Conservation (phyloP, 2,329 filamentous ascomycete genomes). For the Pseudogymnoascus sp. region DNA sequence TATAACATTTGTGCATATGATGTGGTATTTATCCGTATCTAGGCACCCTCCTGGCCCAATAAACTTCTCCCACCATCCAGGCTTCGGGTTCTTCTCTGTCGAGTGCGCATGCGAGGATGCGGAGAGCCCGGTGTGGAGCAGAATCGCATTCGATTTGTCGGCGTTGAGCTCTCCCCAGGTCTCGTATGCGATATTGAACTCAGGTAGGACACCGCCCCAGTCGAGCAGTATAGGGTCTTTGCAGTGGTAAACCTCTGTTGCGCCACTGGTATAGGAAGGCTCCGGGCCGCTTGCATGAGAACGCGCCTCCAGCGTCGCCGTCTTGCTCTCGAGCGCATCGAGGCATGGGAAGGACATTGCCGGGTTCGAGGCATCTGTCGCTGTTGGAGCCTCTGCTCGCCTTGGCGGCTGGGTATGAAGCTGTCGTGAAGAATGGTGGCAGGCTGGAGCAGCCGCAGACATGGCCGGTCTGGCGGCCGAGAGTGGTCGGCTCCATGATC, state of each 20-base stretch:
- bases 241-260: slow-evolving; percentile 72
- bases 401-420: slow-evolving; percentile 21
- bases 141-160: slow-evolving; percentile 78
- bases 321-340: slow-evolving; percentile 72
- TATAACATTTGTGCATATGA: slow-evolving; percentile 95
- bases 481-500: slow-evolving; percentile 17
- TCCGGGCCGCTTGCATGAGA: slow-evolving; percentile 75
- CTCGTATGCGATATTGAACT: slow-evolving; percentile 89
- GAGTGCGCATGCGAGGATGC: slow-evolving; percentile 97
- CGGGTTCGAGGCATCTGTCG: slow-evolving; percentile 58
- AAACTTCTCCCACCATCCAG: slow-evolving; percentile 98
- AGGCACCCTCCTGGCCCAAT: slow-evolving; percentile 81
- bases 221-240: slow-evolving; percentile 72
- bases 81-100: slow-evolving; percentile 75
- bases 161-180: slow-evolving; percentile 79
- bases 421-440: slow-evolving; percentile 16
- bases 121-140: slow-evolving; percentile 88
- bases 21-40: slow-evolving; percentile 84
- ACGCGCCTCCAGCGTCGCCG: slow-evolving; percentile 61
- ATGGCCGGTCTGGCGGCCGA: slow-evolving; percentile 14
- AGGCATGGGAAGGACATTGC: slow-evolving; percentile 87
- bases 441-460: slow-evolving; percentile 6
- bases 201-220: slow-evolving; percentile 86
- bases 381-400: slow-evolving; percentile 16
- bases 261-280: slow-evolving; percentile 86